Evolutionary conservation across 2,329 filamentous ascomycete species (phyloP), one percentile per base, ranked within the genome.

Genomic region (Monosporascus ibericus): DNA sequence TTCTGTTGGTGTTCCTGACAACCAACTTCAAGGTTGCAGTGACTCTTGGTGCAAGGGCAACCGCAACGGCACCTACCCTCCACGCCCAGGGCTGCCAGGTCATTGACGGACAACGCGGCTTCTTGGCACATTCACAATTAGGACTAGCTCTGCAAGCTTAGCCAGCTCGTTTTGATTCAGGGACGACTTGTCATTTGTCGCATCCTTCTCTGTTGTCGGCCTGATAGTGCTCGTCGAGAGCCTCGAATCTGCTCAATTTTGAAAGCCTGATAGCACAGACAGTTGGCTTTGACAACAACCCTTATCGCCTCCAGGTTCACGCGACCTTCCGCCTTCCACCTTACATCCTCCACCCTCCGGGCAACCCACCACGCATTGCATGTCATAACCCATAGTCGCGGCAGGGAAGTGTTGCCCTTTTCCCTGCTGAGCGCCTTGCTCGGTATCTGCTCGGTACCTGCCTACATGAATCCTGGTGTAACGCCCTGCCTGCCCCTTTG

Each of bases 401-500:
- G 42, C 20, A 30, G 42, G 42, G 42, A 46, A 46, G 17, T 46
- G 20, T 25, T 22, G 25, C 22, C 40, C 42, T 24, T 46, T 14
- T 27, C 22, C 42, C 42, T 46, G 42, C 42, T 46, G 22, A 25
- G 22, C 42, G 17, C 20, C n/a, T n/a, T 5, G 20, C 42, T 46
- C 42, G 9, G 8, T n/a, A 42, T 20, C 20, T 20, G 39, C 18
- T 20, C 18, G n/a, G 18, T 11, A n/a, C 18, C 20, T 24, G 6
- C 20, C 20, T 44, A 14, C 27, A 14, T 30, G 27, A 30, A 30
- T 30, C 27, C 5, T 30, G 27, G 27, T 30, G 27, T 30, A 30
- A 11, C 40, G 20, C 24, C 3, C 20, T 7, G 61, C 61, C 60
- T 40, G 39, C 56, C 40, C 44, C 52, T 55, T 54, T 58, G 51